These are phyloP conservation scores for Eucalyptus albens DNA, from an alignment of 345 rosid species.

Conservation along the genomic window DNA sequence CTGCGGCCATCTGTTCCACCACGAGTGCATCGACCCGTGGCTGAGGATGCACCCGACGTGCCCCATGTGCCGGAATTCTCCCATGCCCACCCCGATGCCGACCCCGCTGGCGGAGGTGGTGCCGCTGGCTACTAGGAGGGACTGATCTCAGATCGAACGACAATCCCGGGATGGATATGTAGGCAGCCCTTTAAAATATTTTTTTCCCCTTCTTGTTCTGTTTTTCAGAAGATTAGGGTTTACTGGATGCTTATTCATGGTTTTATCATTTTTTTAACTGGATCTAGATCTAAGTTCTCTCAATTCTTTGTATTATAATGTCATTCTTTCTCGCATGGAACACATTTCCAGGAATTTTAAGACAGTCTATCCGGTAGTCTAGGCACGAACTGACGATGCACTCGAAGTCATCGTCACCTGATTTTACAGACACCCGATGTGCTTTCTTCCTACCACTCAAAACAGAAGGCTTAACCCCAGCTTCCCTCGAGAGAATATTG, in stretches of 20 bases:
- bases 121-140: not conserved
- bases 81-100: slow-evolving; percentile 1
- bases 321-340: not conserved
- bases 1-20: slow-evolving; percentile 21
- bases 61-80: slow-evolving; percentile 22
- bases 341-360: not conserved
- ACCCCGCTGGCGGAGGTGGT: slow-evolving; percentile 4
- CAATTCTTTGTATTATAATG: not conserved
- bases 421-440: not conserved
- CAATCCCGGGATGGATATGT: not conserved
- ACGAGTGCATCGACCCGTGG: slow-evolving; percentile 18
- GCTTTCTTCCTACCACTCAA: not conserved
- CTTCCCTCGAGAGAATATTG: not conserved
- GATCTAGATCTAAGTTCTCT: not conserved
- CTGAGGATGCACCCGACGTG: slow-evolving; percentile 14
- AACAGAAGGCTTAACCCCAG: not conserved
- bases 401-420: not conserved
- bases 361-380: not conserved
- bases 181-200: not conserved
- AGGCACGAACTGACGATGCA: not conserved
- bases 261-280: not conserved
- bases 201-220: not conserved
- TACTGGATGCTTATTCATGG: not conserved
- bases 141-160: not conserved
- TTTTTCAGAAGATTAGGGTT: not conserved